Evolutionary conservation across 139 green algal genomes (phyloP).

Genomic region (Tetradesmus obliquus): DNA sequence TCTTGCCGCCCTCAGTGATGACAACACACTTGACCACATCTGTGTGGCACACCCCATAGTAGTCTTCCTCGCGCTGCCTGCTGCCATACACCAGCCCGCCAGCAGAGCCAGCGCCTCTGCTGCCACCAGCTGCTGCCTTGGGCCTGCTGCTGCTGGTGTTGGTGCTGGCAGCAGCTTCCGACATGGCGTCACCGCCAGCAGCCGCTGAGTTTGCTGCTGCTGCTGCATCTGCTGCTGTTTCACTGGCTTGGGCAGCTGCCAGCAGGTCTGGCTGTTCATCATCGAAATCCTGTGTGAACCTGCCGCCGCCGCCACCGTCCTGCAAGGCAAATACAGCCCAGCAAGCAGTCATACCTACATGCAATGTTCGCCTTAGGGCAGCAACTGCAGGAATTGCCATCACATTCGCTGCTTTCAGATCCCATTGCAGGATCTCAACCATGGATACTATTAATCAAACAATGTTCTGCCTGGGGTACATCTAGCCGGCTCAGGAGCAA

Average conservation of each 20-base stretch:
- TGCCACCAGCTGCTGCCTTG: background rate
- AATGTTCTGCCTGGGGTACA: no score
- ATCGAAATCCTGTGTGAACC: background rate
- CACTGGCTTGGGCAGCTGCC: background rate
- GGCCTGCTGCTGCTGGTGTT: conserved; percentile 22
- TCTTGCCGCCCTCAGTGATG: conserved; percentile 73
- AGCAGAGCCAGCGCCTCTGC: background rate
- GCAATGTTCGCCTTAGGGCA: no score
- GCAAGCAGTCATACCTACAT: no score
- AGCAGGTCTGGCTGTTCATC: background rate
- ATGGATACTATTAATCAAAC: no score
- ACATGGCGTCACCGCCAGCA: background rate
- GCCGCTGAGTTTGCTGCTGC: background rate
- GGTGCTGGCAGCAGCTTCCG: conserved; percentile 13
- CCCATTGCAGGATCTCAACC: no score
- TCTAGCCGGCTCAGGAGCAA: no score
- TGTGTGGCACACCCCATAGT: conserved; percentile 60
- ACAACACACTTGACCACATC: conserved; percentile 78
- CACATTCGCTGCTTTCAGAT: no score
- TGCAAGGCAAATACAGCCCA: background rate
- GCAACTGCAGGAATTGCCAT: no score
- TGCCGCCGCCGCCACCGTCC: background rate
- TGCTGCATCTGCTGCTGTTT: background rate
- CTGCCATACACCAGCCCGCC: background rate
- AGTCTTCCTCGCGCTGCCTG: conserved; percentile 44